Conservation (phyloP, 352 stramenopile genomes). For the Thalassiosira livingstoniorum region DNA sequence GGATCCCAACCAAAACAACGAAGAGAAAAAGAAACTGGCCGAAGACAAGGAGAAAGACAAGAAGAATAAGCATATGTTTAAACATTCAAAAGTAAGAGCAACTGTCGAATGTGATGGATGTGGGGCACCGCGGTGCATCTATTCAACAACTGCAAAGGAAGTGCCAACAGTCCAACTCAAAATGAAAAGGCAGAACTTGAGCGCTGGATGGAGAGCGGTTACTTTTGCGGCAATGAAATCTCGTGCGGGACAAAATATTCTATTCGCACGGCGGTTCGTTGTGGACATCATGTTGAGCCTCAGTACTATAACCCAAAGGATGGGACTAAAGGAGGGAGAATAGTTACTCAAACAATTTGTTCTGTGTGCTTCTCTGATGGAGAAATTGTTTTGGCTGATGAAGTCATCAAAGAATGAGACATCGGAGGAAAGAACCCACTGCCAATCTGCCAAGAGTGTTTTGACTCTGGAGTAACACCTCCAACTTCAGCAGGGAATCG, state of each 20-base stretch:
- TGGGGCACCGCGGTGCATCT: slow-evolving; percentile 5
- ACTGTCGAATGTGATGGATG: slow-evolving; percentile 17
- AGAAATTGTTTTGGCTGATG: slow-evolving; percentile 2
- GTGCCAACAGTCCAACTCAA: neutral
- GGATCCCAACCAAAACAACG: neutral
- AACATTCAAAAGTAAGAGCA: slow-evolving; percentile 7
- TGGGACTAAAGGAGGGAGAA: slow-evolving; percentile 21
- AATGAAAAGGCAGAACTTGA: neutral
- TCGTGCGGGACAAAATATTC: too few relatives aligned
- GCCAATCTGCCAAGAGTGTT: slow-evolving; percentile 20
- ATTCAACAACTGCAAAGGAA: neutral
- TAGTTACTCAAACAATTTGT: slow-evolving; percentile 11
- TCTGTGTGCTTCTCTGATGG: slow-evolving; percentile 2
- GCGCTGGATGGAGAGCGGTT: neutral
- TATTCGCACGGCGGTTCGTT: neutral
- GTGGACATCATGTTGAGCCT: slow-evolving; percentile 11
- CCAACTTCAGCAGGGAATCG: slow-evolving; percentile 9
- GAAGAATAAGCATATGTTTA: too few relatives aligned
- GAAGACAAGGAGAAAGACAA: too few relatives aligned
- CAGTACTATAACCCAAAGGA: slow-evolving; percentile 22
- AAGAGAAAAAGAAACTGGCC: neutral
- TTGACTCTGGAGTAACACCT: slow-evolving; percentile 3
- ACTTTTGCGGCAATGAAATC: neutral
- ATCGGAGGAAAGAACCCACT: slow-evolving; percentile 16
- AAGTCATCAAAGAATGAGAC: slow-evolving; percentile 8